Percentiles rank a stretch among this genome's conserved stretches.
These are phyloP conservation scores for Phytopythium montanum DNA, from an alignment of 352 stramenopile genomes.

Conservation along the genomic window DNA sequence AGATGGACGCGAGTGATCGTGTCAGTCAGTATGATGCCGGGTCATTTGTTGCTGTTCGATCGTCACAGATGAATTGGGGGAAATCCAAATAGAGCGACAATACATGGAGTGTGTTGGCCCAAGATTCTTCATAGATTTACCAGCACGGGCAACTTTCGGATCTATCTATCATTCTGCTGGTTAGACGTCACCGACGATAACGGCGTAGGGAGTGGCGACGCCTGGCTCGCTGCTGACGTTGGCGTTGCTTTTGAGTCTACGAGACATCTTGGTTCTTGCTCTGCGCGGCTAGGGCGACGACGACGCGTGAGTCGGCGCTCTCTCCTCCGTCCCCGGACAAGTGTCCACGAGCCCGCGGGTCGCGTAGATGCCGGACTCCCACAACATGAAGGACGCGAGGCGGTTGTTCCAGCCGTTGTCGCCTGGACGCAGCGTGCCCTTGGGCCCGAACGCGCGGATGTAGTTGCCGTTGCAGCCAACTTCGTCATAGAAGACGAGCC, in stretches of 20 bases:
- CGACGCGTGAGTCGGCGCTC: neutral
- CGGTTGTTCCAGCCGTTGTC: neutral
- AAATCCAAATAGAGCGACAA: too few relatives aligned
- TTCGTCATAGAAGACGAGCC: conserved; percentile 1
- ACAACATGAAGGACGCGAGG: conserved; percentile 19
- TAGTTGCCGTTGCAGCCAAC: neutral
- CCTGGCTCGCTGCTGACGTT: neutral
- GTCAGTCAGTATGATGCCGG: too few relatives aligned
- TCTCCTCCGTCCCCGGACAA: conserved; percentile 3
- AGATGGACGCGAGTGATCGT: too few relatives aligned
- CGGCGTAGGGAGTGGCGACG: neutral
- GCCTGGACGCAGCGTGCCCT: neutral
- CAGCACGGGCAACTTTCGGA: neutral
- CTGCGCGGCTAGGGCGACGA: neutral
- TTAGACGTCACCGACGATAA: neutral
- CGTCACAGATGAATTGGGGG: too few relatives aligned
- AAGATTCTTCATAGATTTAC: neutral
- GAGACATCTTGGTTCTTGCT: neutral
- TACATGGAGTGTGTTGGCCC: too few relatives aligned
- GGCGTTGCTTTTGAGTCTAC: neutral
- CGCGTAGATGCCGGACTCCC: conserved; percentile 17
- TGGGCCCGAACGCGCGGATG: neutral
- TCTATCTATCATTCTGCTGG: neutral
- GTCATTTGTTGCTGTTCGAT: too few relatives aligned
- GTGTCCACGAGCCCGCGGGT: conserved; percentile 8